Evolutionary conservation across 2,329 filamentous ascomycete genomes (phyloP), one percentile per base, ranked within the genome.

Genomic region (Ilyonectria mors-panacis): DNA sequence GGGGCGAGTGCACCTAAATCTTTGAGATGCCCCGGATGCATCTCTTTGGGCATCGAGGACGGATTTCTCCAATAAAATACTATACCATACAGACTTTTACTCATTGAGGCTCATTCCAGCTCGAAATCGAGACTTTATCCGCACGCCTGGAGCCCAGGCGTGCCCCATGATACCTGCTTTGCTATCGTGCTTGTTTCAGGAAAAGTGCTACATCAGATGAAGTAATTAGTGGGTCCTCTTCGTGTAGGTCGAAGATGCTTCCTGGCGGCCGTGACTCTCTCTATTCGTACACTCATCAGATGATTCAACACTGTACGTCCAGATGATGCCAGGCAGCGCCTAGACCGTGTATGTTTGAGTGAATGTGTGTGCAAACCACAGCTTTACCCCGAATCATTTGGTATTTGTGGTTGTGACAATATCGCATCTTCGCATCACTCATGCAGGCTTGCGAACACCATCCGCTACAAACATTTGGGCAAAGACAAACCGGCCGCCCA

Each of bases 401-500:
- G 6, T 13, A 12, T 35, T 35, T 53, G 50, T 35, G 30, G 10
- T 37, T 6, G 28, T 13, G 5, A 19, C 28, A 21, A 21, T 17
- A 30, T 30, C n/a, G 10, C n/a, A 35, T 50, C 23, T 35, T 50
- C 48, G 9, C 48, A 26, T 33, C 17, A 17, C 28, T 17, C n/a
- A 19, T 19, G 30, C 39, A n/a, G 13, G 30, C 50, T 53, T 35
- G 30, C 50, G 23, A 3, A 53, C 42, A 21, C 9, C 42, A 33
- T 50, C 19, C n/a, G 12, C 42, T 21, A 17, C 50, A 53, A 48
- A 23, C 33, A 50, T 42, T 15, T 10, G n/a, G 37, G 37, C 51
- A 50, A 55, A n/a, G 33, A 54, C 51, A 63, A 63, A 50, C 51
- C 15, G 21, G n/a, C 51, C 39, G 30, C 19, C 23, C 7, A 44